Evolutionary conservation across 106 monocot species (phyloP).

Genomic region (Cymbidium sinense): DNA sequence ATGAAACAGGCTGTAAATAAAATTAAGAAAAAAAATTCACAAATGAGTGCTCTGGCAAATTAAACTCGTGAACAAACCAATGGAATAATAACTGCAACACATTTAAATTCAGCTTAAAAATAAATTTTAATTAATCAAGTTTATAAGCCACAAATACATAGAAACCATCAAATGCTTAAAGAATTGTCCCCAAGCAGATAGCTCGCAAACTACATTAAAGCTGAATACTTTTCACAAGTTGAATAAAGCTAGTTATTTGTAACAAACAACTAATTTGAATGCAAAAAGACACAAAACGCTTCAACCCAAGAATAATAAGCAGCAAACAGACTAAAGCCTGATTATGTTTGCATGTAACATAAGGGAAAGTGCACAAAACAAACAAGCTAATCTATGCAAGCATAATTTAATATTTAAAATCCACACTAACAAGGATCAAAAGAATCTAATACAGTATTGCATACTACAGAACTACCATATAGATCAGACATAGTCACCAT

Average conservation of each 20-base stretch:
- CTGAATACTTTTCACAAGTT: neutral
- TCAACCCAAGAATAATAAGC: no score
- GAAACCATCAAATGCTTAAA: neutral
- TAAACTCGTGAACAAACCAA: conserved; percentile 13
- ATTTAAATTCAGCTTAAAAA: neutral
- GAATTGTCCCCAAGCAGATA: neutral
- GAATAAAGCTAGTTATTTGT: neutral
- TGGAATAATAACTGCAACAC: neutral
- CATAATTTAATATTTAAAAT: neutral
- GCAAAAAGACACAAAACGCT: neutral
- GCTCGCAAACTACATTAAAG: neutral
- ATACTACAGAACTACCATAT: neutral
- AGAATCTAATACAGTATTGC: neutral
- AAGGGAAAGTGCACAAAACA: neutral
- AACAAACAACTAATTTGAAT: neutral
- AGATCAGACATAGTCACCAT: neutral
- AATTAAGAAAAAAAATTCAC: neutral
- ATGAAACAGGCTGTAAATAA: conserved; percentile 93
- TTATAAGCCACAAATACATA: neutral
- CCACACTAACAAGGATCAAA: neutral
- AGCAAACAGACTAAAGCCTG: no score
- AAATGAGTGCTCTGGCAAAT: neutral
- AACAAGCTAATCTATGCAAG: neutral
- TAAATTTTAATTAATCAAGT: neutral
- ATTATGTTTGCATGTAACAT: no score